These are phyloP conservation scores for Mycogone perniciosa DNA, from an alignment of 2,329 filamentous ascomycete species.

Conservation along the genomic window DNA sequence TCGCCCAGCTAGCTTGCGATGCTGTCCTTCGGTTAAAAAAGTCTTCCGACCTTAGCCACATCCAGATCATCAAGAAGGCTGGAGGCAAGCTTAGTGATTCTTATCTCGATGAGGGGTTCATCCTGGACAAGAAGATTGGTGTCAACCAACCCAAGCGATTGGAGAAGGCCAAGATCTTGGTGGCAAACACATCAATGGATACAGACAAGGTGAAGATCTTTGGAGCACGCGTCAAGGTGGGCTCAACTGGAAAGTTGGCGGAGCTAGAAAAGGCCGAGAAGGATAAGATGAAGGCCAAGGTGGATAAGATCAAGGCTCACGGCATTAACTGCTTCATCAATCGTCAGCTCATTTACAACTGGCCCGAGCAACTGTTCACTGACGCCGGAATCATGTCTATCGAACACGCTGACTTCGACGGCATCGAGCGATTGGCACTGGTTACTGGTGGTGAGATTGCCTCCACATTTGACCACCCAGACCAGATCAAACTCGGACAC, in stretches of 20 bases:
- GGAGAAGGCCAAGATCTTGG: conserved; percentile 96
- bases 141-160: conserved; percentile 97
- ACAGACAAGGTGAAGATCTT: conserved; percentile 99
- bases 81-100: conserved; percentile 96
- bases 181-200: conserved; percentile 98
- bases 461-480: conserved; percentile 95
- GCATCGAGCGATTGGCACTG: conserved; percentile 87
- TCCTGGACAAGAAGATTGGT: conserved; percentile 97
- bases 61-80: conserved; percentile 99
- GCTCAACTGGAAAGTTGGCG: conserved; percentile 92
- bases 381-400: conserved; percentile 98
- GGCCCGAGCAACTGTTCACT: conserved; percentile 97
- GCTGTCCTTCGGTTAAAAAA: conserved; percentile 85
- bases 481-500: conserved; percentile 90
- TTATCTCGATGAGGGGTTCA: conserved; percentile 96
- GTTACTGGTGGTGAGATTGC: conserved; percentile 97
- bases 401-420: conserved; percentile 98
- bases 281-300: conserved; percentile 99
- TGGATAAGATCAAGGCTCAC: conserved; percentile 96
- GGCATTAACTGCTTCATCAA: conserved; percentile 99
- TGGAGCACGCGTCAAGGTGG: conserved; percentile 92
- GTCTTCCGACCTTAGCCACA: conserved; percentile 90
- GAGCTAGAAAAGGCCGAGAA: conserved; percentile 96
- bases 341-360: conserved; percentile 98
- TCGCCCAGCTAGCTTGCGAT: conserved; percentile 81